phyloP scores from a whole-genome alignment of 148 eudicot species.

The Polygonum aviculare region DNA sequence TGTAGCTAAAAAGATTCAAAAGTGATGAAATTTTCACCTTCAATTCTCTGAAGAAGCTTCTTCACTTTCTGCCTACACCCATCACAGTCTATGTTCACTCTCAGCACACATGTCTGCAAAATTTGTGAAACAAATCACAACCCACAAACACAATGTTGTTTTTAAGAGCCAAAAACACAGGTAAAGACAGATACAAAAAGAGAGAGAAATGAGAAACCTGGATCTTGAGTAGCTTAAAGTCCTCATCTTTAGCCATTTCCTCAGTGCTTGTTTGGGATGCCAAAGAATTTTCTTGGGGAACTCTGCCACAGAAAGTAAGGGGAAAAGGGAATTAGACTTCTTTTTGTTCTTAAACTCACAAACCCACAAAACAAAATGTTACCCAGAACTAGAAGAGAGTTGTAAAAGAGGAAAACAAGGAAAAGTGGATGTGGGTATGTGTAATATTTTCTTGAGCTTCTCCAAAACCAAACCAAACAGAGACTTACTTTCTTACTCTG shows the following conservation, averaged over 20 bases:
- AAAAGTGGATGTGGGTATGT: background rate
- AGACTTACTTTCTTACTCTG: background rate
- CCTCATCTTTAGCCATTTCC: conserved; percentile 72
- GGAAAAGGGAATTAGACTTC: background rate
- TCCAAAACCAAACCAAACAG: conserved; percentile 6
- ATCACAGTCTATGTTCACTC: conserved; percentile 78
- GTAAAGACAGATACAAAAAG: background rate
- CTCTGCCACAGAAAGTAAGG: conserved; percentile 3
- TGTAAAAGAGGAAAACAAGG: background rate
- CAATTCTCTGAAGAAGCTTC: conserved; percentile 70
- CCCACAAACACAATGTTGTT: background rate
- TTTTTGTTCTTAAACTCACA: background rate
- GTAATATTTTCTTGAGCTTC: background rate
- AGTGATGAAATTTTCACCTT: conserved; percentile 29
- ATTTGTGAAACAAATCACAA: background rate
- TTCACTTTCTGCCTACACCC: conserved; percentile 76
- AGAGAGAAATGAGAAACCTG: conserved; percentile 29
- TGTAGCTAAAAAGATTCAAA: background rate
- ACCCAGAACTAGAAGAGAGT: background rate
- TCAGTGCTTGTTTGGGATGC: background rate
- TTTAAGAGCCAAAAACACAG: background rate
- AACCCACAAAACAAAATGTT: background rate
- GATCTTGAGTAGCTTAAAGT: conserved; percentile 74
- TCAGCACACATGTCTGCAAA: conserved; percentile 51
- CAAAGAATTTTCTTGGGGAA: background rate